A percentile compares a stretch with the other conserved stretches of the same genome.
These are phyloP conservation scores for Venturia oleaginea DNA, from an alignment of 2,329 filamentous ascomycete genomes.

Conservation along the genomic window DNA sequence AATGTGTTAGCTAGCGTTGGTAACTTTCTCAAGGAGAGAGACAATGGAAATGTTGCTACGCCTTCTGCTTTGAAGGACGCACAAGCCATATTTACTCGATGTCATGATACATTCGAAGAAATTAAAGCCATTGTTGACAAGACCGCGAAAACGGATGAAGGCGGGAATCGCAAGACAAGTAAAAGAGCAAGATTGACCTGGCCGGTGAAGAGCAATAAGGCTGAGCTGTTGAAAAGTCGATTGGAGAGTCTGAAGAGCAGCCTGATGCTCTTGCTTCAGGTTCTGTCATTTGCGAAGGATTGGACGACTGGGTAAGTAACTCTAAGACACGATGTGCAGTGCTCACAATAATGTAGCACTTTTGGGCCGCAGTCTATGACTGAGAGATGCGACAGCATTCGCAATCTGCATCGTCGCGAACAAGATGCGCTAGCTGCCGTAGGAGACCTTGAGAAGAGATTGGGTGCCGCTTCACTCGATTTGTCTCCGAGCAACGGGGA, in stretches of 20 bases:
- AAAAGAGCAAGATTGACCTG: constrained; percentile 20
- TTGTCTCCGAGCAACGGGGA: neutral
- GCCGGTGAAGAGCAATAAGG: constrained; percentile 21
- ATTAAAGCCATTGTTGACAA: neutral
- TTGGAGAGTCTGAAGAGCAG: constrained; percentile 24
- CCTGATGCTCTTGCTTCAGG: constrained; percentile 17
- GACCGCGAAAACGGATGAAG: neutral
- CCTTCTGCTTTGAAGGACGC: neutral
- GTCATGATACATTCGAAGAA: neutral
- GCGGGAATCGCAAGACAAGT: neutral
- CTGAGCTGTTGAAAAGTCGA: constrained; percentile 20
- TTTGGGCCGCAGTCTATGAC: neutral
- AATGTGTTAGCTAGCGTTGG: constrained; percentile 21
- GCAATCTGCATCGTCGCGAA: neutral
- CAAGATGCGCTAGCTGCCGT: neutral
- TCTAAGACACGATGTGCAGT: neutral
- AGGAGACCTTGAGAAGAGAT: neutral
- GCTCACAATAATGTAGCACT: neutral
- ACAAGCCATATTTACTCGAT: neutral
- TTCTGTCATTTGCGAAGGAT: neutral
- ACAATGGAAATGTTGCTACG: neutral
- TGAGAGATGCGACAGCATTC: neutral
- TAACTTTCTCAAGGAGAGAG: constrained; percentile 12
- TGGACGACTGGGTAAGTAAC: neutral
- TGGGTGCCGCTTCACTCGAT: neutral